A percentile compares a stretch with the other conserved stretches of the same genome.
phyloP scores from a whole-genome alignment of 192 early-diverging fungal species.

The Chytriomyces sp. region DNA sequence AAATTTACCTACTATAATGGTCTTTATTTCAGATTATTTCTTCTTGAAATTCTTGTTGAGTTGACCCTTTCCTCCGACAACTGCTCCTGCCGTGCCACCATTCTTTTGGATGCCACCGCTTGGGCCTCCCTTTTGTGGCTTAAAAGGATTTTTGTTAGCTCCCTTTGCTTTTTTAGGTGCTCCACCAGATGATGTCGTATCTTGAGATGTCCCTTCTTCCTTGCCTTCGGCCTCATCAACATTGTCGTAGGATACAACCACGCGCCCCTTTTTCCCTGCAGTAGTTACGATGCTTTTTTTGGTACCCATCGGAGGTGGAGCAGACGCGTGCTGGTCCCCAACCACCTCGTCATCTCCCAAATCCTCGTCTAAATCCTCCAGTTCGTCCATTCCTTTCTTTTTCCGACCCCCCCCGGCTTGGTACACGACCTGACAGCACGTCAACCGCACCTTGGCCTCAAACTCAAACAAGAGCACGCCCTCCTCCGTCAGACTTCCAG shows the following conservation, averaged over 20 bases:
- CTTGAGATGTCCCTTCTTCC: neutral
- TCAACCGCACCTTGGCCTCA: constrained; percentile 49
- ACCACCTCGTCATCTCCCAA: constrained; percentile 4
- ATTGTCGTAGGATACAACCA: constrained; percentile 11
- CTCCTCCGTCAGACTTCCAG: neutral
- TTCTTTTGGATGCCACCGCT: too few relatives aligned
- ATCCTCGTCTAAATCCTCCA: neutral
- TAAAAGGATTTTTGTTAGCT: neutral
- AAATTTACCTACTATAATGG: neutral
- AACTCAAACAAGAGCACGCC: constrained; percentile 37
- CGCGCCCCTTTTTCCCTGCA: neutral
- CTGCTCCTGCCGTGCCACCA: too few relatives aligned
- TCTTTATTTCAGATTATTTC: neutral
- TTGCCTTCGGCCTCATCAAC: neutral
- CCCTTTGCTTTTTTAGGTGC: neutral
- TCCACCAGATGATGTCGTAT: neutral
- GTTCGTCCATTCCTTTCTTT: constrained; percentile 14
- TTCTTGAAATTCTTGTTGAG: neutral
- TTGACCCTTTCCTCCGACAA: neutral
- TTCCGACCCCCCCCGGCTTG: constrained; percentile 23
- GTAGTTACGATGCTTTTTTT: neutral
- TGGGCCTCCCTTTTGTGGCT: neutral
- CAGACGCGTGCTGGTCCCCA: neutral
- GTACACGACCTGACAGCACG: constrained; percentile 38
- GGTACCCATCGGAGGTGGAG: neutral